Conservation (phyloP, 176 grass and related monocot species). For the Chloris gayana region DNA sequence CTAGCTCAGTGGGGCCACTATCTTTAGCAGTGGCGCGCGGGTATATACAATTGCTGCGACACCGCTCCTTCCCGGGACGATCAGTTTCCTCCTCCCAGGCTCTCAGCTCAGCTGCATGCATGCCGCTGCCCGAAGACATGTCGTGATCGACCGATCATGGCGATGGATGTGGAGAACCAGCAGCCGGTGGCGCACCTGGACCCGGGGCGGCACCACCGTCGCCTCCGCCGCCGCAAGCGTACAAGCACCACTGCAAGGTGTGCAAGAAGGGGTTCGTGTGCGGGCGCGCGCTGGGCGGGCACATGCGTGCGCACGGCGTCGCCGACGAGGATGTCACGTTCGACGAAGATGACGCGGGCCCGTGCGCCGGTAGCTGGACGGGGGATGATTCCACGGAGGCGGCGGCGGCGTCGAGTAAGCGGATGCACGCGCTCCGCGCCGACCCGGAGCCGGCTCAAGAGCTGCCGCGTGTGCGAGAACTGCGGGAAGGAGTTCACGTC, state of each 20-base stretch:
- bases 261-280: conserved; percentile 86
- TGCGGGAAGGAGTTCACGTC: conserved; percentile 71
- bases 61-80: not conserved
- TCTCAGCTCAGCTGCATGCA: conserved; percentile 25
- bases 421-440: conserved; percentile 64
- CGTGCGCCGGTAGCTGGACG: not conserved
- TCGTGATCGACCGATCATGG: conserved; percentile 42
- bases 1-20: conserved; percentile 41
- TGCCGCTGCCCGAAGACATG: conserved; percentile 13
- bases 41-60: conserved; percentile 4
- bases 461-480: conserved; percentile 56
- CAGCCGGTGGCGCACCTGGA: conserved; percentile 12
- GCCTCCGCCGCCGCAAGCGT: conserved; percentile 25
- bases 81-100: not conserved
- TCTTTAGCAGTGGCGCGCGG: conserved; percentile 33
- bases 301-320: conserved; percentile 84
- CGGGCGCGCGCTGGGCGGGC: conserved; percentile 74
- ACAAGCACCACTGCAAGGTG: conserved; percentile 71
- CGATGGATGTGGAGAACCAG: conserved; percentile 60
- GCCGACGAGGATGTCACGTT: not conserved
- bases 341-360: conserved; percentile 5
- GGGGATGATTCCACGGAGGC: conserved; percentile 13
- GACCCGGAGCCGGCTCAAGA: conserved; percentile 50
- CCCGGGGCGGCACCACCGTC: not conserved
- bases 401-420: conserved; percentile 10